A percentile compares a stretch with the other conserved stretches of the same genome.
Conservation (phyloP, 2,329 filamentous ascomycete species). For the Rhynchosporium agropyri region DNA sequence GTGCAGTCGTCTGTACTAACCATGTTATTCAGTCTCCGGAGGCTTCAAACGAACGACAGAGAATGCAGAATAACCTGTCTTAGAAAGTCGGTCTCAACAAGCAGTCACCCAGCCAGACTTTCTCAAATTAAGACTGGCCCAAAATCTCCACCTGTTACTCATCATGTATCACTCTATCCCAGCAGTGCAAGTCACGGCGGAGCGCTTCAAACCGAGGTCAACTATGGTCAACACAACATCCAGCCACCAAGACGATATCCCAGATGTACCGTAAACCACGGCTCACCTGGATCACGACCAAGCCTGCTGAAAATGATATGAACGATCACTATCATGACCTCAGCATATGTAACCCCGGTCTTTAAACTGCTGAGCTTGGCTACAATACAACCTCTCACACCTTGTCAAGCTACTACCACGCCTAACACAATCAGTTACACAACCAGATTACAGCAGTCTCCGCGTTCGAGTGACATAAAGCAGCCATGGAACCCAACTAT, state of each 20-base stretch:
- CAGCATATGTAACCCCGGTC: slow-evolving; percentile 11
- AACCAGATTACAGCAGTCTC: not conserved
- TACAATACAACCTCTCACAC: slow-evolving; percentile 1
- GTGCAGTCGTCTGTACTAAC: not conserved
- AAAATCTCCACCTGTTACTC: not conserved
- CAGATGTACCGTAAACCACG: not conserved
- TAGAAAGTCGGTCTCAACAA: not conserved
- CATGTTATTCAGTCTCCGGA: not conserved
- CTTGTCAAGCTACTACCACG: slow-evolving; percentile 4
- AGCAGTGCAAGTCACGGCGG: not conserved
- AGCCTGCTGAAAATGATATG: not conserved
- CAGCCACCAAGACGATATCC: not conserved
- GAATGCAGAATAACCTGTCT: not conserved
- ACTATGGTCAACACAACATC: not conserved
- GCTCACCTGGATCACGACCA: not conserved
- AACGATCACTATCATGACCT: not conserved
- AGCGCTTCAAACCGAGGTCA: not conserved
- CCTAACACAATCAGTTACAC: not conserved
- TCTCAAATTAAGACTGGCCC: too few relatives aligned
- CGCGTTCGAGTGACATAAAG: not conserved
- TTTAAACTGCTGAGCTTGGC: slow-evolving; percentile 15
- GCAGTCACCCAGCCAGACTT: not conserved
- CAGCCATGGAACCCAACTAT: slow-evolving; percentile 5
- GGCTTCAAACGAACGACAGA: not conserved
- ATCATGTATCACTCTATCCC: not conserved